Evolutionary conservation across 2,329 filamentous ascomycete species (phyloP), one percentile per base, ranked within the genome.

Genomic region (Apiospora sp.): DNA sequence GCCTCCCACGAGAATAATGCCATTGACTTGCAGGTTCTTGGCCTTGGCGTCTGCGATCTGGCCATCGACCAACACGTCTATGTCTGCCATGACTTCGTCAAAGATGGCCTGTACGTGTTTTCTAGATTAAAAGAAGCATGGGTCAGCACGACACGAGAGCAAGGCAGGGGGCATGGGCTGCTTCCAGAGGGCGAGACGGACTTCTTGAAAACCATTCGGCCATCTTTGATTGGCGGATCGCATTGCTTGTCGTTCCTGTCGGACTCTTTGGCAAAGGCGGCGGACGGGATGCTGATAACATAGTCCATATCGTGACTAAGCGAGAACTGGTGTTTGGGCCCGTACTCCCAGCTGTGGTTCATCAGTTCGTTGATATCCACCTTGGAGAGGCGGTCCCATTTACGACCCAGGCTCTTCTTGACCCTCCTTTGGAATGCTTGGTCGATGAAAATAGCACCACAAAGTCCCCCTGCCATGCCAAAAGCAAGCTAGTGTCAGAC

Each of bases 401-500:
- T 68, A 2, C n/a, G 43, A 3, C 64, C 44, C 5, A 68, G 41
- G 12, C n/a, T 4, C 13, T 12, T n/a, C 14, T 48, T 68, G 10
- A 41, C 44, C 13, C 27, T 44, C 6, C 67, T 41, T 5, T 68
- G 13, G 12, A 68, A 46, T 0, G 27, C 30, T 24, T 71, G 58
- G 19, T 71, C 70, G 43, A 71, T 51, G 58, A 71, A 71, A 27
- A 71, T 71, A 3, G 54, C 70, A 37, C 70, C 70, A 24, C 70
- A 71, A 37, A 71, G 43, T n/a, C 70, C 70, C 4, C 69, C 69
- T 64, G 46, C 1, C 13, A 14, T n/a, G 19, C 8, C 46, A 44
- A 44, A 14, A 14, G 8, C 12, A 4, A 14, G 14, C 43, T 4
- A 4, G 12, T 13, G 43, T 44, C 43, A 44, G 37, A 1, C 3